A percentile compares a stretch with the other conserved stretches of the same genome.
Conservation (phyloP, 495 filamentous ascomycete genomes). For the Cercophora samala region DNA sequence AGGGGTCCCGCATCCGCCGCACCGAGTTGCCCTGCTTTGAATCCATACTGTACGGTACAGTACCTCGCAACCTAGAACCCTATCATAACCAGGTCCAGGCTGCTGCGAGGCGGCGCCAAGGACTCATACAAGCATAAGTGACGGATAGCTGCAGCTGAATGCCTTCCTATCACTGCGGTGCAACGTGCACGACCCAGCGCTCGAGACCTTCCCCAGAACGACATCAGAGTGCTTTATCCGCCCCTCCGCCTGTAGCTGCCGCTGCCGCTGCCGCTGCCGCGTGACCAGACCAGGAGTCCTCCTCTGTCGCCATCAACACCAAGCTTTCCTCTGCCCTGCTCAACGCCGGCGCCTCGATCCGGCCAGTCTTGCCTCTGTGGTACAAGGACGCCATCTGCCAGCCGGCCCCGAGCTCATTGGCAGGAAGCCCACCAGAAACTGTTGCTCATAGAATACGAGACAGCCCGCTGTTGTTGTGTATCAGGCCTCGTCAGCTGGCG, state of each 20-base stretch:
- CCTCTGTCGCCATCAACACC: constrained; percentile 26
- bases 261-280: constrained; percentile 23
- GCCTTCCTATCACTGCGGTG: constrained; percentile 31
- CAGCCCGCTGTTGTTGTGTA: constrained; percentile 34
- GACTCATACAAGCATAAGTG: constrained; percentile 29
- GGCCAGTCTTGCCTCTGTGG: constrained; percentile 36
- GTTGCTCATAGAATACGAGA: constrained; percentile 35
- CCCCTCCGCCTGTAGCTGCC: constrained; percentile 34
- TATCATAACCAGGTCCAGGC: constrained; percentile 4
- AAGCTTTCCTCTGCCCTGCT: constrained; percentile 33
- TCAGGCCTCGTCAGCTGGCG: constrained; percentile 35
- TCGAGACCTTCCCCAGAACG: constrained; percentile 20
- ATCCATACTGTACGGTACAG: not conserved
- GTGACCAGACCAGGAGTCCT: not conserved
- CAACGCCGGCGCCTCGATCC: constrained; percentile 23
- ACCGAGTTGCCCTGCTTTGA: constrained; percentile 5
- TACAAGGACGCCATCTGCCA: constrained; percentile 44
- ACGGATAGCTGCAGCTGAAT: constrained; percentile 37
- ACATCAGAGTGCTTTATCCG: constrained; percentile 42
- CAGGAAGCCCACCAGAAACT: constrained; percentile 13
- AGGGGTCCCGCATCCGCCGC: constrained; percentile 23
- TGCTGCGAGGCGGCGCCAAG: constrained; percentile 30
- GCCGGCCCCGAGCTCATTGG: constrained; percentile 48
- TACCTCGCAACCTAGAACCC: not conserved
- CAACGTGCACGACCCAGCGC: constrained; percentile 25